These are phyloP conservation scores for Erigeron philadelphicus DNA, from an alignment of 140 eudicot species.

Conservation along the genomic window DNA sequence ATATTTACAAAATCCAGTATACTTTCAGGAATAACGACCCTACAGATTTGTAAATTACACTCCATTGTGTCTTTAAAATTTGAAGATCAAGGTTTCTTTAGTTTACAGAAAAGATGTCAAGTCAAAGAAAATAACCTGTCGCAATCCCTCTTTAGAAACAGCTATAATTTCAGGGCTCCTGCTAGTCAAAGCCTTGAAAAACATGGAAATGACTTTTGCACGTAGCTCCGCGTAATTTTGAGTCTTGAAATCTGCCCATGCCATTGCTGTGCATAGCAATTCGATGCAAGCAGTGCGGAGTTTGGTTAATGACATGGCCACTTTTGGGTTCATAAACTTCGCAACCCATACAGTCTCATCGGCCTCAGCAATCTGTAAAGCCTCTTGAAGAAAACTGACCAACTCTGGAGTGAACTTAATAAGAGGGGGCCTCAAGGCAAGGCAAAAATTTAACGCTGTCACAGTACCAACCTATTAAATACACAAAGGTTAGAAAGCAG, in stretches of 20 bases:
- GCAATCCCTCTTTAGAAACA: slow-evolving; percentile 91
- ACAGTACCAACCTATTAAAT: slow-evolving; percentile 80
- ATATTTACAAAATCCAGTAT: slow-evolving; percentile 1
- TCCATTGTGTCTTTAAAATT: slow-evolving; percentile 6
- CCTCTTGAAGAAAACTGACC: slow-evolving; percentile 87
- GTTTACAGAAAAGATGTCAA: background rate
- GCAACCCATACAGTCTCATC: slow-evolving; percentile 95
- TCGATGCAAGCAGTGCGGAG: slow-evolving; percentile 98
- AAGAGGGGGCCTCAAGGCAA: slow-evolving; percentile 99
- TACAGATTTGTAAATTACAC: slow-evolving; percentile 2
- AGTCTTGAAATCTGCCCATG: slow-evolving; percentile 98
- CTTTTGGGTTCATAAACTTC: slow-evolving; percentile 87
- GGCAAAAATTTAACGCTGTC: slow-evolving; percentile 91
- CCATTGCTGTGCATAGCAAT: slow-evolving; percentile 96
- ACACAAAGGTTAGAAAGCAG: slow-evolving; percentile 17
- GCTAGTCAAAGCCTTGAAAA: slow-evolving; percentile 90
- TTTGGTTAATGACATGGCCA: slow-evolving; percentile 78
- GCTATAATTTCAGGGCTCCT: slow-evolving; percentile 89
- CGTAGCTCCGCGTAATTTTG: slow-evolving; percentile 89
- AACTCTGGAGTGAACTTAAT: slow-evolving; percentile 86
- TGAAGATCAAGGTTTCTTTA: background rate
- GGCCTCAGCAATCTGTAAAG: slow-evolving; percentile 93
- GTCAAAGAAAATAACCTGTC: slow-evolving; percentile 56
- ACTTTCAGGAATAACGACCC: slow-evolving; percentile 10
- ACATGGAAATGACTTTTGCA: slow-evolving; percentile 87